Percentiles rank a stretch among this genome's conserved stretches.
These are phyloP conservation scores for Eucalyptus guilfoylei DNA, from an alignment of 345 rosid species.

Conservation along the genomic window DNA sequence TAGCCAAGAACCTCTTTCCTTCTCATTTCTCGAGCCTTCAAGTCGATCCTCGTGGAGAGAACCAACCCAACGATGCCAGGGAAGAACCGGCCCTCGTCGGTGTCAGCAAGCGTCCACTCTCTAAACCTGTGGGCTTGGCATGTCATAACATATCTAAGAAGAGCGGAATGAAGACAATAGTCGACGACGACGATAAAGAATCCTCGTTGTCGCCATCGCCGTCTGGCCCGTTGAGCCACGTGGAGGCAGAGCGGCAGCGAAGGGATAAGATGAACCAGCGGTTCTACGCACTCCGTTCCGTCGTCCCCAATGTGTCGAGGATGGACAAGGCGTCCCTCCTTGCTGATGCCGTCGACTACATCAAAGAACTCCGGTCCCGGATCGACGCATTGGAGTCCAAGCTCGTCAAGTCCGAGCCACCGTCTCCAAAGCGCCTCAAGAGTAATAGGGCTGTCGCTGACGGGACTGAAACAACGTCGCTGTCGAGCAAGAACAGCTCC, in stretches of 20 bases:
- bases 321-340: not conserved
- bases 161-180: not conserved
- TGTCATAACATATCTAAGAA: not conserved
- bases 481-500: not conserved
- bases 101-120: not conserved
- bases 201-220: not conserved
- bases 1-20: not conserved
- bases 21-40: not conserved
- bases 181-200: not conserved
- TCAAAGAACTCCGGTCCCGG: not conserved
- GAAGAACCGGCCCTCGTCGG: not conserved
- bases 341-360: not conserved
- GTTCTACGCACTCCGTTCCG: not conserved
- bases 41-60: not conserved
- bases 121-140: not conserved
- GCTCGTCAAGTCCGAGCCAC: not conserved
- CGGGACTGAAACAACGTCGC: not conserved
- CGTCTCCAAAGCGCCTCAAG: not conserved
- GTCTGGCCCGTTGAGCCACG: not conserved
- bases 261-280: not conserved
- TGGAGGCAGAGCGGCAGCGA: not conserved
- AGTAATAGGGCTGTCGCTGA: not conserved
- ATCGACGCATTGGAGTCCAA: not conserved
- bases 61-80: not conserved
- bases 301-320: not conserved